A percentile compares a stretch with the other conserved stretches of the same genome.
These are phyloP conservation scores for Hypoxylon lienhwacheense DNA, from an alignment of 495 filamentous ascomycete genomes.

Conservation along the genomic window DNA sequence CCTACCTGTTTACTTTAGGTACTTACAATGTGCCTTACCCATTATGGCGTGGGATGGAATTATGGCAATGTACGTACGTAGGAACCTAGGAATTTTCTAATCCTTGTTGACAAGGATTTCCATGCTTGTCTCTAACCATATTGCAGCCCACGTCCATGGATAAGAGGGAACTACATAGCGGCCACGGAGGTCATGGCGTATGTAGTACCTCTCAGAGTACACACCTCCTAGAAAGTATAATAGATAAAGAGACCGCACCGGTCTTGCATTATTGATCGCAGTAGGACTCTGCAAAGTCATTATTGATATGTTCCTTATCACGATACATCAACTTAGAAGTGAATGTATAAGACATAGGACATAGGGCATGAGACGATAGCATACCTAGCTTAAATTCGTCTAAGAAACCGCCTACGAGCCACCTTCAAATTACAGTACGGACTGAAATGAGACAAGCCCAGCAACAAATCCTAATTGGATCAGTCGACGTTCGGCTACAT, in stretches of 20 bases:
- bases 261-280: too few relatives aligned
- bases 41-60: conserved; percentile 21
- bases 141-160: conserved; percentile 30
- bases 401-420: conserved; percentile 10
- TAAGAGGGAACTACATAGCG: too few relatives aligned
- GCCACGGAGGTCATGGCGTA: conserved; percentile 3
- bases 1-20: too few relatives aligned
- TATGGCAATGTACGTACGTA: too few relatives aligned
- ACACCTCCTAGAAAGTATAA: background rate
- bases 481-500: background rate
- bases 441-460: conserved; percentile 14
- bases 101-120: conserved; percentile 18
- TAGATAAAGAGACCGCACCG: too few relatives aligned
- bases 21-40: conserved; percentile 13
- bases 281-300: too few relatives aligned
- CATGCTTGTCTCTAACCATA: conserved; percentile 31
- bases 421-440: conserved; percentile 5
- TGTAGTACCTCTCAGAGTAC: background rate
- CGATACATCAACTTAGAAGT: too few relatives aligned
- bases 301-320: too few relatives aligned
- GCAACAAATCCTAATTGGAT: background rate
- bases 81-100: conserved; percentile 28
- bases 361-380: conserved; percentile 1
- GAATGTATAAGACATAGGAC: background rate
- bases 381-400: conserved; percentile 2